Base-by-base conservation (phyloP, 352 stramenopile genomes). In the Hyaloperonospora arabidopsidis region DNA sequence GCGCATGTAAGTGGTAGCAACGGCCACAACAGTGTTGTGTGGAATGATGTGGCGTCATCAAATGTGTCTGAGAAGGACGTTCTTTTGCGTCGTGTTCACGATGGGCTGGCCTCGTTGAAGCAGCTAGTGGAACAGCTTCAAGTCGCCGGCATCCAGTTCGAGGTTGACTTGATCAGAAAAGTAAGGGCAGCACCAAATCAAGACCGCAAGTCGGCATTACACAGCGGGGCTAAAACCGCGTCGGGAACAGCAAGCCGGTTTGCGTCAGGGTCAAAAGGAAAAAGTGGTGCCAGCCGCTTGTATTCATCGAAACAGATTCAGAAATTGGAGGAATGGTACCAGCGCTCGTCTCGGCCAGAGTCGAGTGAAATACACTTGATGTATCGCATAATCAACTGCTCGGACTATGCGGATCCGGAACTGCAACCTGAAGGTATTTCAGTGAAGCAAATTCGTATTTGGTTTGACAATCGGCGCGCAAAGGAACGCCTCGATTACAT, bases 301-400 rank as follows among this genome's bases (percentile, higher is more conserved):
- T 93, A 93, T 67, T 91, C 80, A 23, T 88, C 79, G 38, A 86
- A 84, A 56, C 83, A 93, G 56, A 93, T 93, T 57, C 73, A 87
- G 45, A 93, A 93, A 49, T 66, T 93, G n/a, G 83, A 93, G 44
- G 83, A 91, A 57, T 93, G 83, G 83, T 93, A 93, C 48, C 76
- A 87, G 59, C 83, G 86, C 32, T 89, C 78, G 8, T 89, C 78
- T 19, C 78, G 83, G 1, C 83, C 83, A 12, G 83, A 91, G 52
- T 79, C 79, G 3, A 86, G 73, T 39, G 83, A 93, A 65, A 93
- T 93, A 63, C 83, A 93, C 53, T 78, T 79, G n/a, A 93, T 93
- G 83, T 93, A 91, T 59, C 79, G 80, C 43, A 91, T 93, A 43
- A 91, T 93, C 51, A 93, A 93, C 59, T 84, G 80, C 40, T 70